Base-by-base conservation (phyloP, 2,329 filamentous ascomycete genomes). In the Venturiaceae sp. region DNA sequence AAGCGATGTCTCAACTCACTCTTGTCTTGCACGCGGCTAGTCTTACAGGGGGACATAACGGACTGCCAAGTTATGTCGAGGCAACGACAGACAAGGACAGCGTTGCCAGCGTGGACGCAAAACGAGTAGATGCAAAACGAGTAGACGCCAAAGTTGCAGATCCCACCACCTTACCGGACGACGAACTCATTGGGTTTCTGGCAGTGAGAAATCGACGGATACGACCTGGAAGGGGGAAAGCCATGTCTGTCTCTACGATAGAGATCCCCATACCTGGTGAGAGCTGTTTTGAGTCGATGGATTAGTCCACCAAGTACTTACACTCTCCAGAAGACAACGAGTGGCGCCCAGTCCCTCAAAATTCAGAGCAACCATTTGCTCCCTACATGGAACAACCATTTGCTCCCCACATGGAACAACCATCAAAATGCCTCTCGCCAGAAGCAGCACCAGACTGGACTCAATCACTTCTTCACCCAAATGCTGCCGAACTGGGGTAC, bases 1-100 rank as follows among this genome's bases (percentile, higher is more conserved):
- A 60, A 26, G 65, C 66, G 21, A 65, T 71, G 41, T 28, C 9
- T 14, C 26, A 26, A 47, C 41, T 47, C 41, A 14, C 23, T 28
- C 23, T 47, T 5, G 14, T 47, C 3, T 13, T 8, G n/a, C 41
- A 47, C 23, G n/a, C 23, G 26, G 21, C 19, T 28, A 13, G 21
- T 47, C 41, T 47, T 21, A 26, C 41, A 5, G 8, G 11, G 30
- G 21, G 23, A 14, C n/a, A n/a, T n/a, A n/a, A n/a, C n/a, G 21
- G 41, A 47, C 7, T 28, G n/a, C 41, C 41, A 7, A 28, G 7
- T 47, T 28, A 47, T 21, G n/a, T 14, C 2, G 41, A 28, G 23
- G 23, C 9, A 21, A 23, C 16, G 5, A 28, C 14, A 9, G 41
- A 28, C 7, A 13, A 47, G 30, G 41, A 14, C 7, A 26, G 41